Evolutionary conservation across 176 grass and related monocot species (phyloP).

Genomic region (Eragrostis curvula): DNA sequence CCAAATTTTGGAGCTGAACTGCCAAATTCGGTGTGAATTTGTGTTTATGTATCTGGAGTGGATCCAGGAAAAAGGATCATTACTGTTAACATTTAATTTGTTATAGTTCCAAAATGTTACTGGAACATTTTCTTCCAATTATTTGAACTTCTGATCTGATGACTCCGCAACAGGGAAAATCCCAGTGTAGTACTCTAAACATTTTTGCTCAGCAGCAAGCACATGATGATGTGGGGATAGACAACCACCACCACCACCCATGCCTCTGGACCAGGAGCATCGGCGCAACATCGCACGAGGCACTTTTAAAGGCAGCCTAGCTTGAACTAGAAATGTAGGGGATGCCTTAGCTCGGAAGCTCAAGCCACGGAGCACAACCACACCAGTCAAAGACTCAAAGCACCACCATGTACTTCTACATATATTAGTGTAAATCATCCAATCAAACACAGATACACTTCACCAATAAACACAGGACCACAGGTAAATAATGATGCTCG

Average conservation of each 20-base stretch:
- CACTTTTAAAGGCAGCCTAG: constrained; percentile 44
- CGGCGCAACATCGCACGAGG: constrained; percentile 1
- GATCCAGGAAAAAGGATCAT: too few relatives aligned
- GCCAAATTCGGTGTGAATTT: too few relatives aligned
- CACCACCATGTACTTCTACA: neutral
- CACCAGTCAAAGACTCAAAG: neutral
- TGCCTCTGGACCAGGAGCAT: constrained; percentile 56
- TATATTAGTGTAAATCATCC: constrained; percentile 10
- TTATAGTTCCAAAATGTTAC: neutral
- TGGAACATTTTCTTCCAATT: neutral
- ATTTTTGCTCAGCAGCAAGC: neutral
- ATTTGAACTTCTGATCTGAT: neutral
- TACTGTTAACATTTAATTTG: too few relatives aligned
- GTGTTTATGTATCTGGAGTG: too few relatives aligned
- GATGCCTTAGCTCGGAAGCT: constrained; percentile 47
- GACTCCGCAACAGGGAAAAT: neutral
- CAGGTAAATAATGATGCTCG: neutral
- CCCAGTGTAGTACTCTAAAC: neutral
- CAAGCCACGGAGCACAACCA: neutral
- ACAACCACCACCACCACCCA: constrained; percentile 11
- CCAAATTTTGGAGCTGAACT: too few relatives aligned
- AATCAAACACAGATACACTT: neutral
- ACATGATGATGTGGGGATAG: neutral
- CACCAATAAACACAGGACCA: neutral
- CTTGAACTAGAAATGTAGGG: constrained; percentile 21